Conservation (phyloP, 2,329 filamentous ascomycete genomes). For the Xylariaceae sp. region DNA sequence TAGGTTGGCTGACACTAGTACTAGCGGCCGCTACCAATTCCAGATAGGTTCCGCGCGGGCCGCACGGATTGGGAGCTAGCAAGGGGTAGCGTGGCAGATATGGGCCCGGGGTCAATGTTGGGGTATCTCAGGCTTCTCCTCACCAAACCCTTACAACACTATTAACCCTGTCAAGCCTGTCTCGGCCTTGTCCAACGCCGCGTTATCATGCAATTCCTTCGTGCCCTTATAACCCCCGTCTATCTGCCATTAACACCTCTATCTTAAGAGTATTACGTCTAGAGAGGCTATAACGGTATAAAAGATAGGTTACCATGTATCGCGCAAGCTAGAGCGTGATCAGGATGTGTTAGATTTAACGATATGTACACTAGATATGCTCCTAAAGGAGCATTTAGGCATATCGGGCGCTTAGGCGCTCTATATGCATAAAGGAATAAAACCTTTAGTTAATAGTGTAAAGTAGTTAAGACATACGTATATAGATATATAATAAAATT, state of each 20-base stretch:
- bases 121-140: background rate
- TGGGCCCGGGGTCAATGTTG: background rate
- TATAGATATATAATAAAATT: too few relatives aligned
- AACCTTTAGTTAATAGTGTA: too few relatives aligned
- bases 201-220: background rate
- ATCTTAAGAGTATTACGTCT: background rate
- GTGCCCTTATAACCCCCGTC: background rate
- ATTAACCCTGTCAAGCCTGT: background rate
- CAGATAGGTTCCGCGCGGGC: background rate
- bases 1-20: background rate
- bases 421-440: too few relatives aligned
- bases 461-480: too few relatives aligned
- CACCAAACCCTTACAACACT: background rate
- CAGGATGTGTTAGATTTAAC: too few relatives aligned
- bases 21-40: background rate
- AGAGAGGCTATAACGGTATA: background rate
- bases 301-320: background rate
- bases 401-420: too few relatives aligned
- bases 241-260: background rate
- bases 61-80: background rate
- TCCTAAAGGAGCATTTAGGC: too few relatives aligned
- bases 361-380: too few relatives aligned
- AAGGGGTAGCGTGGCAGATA: background rate
- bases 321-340: background rate
- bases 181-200: background rate